Evolutionary conservation across 495 filamentous ascomycete species (phyloP), one percentile per base, ranked within the genome.

Genomic region (Choiromyces venosus): DNA sequence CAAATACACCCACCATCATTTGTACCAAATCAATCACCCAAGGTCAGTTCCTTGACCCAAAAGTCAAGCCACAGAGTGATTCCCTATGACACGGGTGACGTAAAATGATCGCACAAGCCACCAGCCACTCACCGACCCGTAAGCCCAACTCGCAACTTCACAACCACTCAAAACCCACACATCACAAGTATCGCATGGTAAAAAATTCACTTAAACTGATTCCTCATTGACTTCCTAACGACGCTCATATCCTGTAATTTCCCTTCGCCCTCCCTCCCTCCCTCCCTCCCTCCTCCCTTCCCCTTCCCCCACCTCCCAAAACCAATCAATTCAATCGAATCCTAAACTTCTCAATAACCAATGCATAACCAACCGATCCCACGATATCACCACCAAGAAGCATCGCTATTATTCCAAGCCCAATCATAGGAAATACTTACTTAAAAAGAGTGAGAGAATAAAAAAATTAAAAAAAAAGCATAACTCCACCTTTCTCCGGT

Each of bases 401-500:
- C 14, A 1, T 33, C 33, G 25, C 8, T 33, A 12, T n/a, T n/a
- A n/a, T n/a, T n/a, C n/a, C 25, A 14, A 16, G 33, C 52, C 25
- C 12, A n/a, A n/a, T n/a, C n/a, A n/a, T 61, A 61, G 52, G 52
- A 61, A 61, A 33, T 33, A 29, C 14, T 61, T 61, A 61, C n/a
- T n/a, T n/a, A n/a, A n/a, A n/a, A 33, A 33, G 25, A 33, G 52
- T 33, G 25, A 29, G 25, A 29, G 25, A 33, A 61, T 18, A 33
- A 61, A 61, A 56, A 56, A 56, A 33, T 61, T 14, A 61, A 61
- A 61, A 29, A 5, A 33, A 33, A 29, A 61, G 25, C 25, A 29
- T n/a, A 61, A 61, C 52, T 61, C 52, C 52, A 16, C 52, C 71
- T 74, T 64, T 66, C 40, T 21, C 70, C 71, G 40, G 71, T 74